These are phyloP conservation scores for Pleurotus giganteus DNA, from an alignment of 768 basidiomycete species.

Conservation along the genomic window DNA sequence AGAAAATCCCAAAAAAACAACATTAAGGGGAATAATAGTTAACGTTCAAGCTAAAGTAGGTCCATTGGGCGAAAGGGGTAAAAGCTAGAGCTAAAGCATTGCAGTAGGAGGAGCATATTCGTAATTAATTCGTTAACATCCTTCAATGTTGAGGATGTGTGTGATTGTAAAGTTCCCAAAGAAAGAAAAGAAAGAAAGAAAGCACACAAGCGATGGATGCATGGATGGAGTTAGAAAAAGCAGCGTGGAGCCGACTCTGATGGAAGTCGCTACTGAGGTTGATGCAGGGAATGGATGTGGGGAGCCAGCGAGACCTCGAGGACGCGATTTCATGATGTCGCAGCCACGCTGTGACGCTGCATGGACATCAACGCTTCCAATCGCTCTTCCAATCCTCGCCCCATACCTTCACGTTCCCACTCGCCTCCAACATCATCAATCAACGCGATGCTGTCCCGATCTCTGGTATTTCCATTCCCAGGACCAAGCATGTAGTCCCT, in stretches of 20 bases:
- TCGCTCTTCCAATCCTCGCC: slow-evolving; percentile 79
- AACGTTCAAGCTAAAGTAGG: no score
- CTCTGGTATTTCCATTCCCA: slow-evolving; percentile 18
- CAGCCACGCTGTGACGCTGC: background rate
- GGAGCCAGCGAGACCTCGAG: no score
- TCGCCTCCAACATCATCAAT: slow-evolving; percentile 75
- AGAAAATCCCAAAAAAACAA: no score
- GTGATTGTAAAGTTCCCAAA: background rate
- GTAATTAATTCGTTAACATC: background rate
- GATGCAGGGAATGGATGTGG: no score
- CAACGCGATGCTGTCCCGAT: slow-evolving; percentile 39
- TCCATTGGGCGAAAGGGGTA: no score
- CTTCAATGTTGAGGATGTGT: background rate
- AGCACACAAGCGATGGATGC: background rate
- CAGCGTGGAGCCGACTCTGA: no score
- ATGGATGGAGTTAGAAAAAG: background rate
- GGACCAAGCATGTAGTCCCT: slow-evolving; percentile 4
- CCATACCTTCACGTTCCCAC: slow-evolving; percentile 85
- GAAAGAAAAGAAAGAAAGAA: background rate
- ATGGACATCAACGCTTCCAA: slow-evolving; percentile 54
- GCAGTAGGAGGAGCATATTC: background rate
- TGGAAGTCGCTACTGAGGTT: no score
- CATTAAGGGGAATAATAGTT: no score
- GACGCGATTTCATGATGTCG: background rate
- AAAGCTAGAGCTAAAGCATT: no score